Percentiles rank a stretch among this genome's conserved stretches.
phyloP scores from a whole-genome alignment of 495 filamentous ascomycete genomes.

The Neurospora africana region DNA sequence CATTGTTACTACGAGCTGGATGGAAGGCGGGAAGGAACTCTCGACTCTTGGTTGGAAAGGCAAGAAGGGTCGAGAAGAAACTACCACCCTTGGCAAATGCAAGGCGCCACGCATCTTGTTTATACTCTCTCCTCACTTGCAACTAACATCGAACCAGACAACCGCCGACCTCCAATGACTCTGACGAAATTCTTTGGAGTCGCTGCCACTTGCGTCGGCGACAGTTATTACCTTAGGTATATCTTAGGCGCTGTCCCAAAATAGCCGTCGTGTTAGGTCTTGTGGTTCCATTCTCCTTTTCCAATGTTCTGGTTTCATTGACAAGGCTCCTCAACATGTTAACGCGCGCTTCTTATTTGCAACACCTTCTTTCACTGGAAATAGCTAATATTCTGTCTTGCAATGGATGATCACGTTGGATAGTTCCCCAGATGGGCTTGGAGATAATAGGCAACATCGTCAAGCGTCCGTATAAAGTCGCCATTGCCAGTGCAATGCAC shows the following conservation, averaged over 20 bases:
- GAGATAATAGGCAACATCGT: not conserved
- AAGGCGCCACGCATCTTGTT: not conserved
- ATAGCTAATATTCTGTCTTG: not conserved
- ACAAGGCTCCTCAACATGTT: too few species aligned
- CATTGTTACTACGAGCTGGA: too few species aligned
- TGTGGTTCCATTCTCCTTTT: not conserved
- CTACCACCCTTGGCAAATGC: too few species aligned
- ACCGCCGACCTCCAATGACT: not conserved
- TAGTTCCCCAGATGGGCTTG: too few species aligned
- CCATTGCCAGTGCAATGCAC: not conserved
- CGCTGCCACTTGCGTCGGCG: too few species aligned
- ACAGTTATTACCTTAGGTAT: too few species aligned
- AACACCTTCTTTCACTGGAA: too few species aligned
- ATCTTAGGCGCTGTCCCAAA: not conserved
- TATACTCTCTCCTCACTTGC: not conserved
- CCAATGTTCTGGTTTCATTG: not conserved
- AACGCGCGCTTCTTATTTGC: too few species aligned
- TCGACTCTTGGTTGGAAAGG: not conserved
- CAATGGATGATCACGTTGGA: too few species aligned
- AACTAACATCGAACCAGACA: not conserved
- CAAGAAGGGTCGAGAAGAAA: too few species aligned
- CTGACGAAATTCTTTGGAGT: not conserved
- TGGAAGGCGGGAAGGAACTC: not conserved
- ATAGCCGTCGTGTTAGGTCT: not conserved
- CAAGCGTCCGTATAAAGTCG: not conserved